Evolutionary conservation across 2,329 filamentous ascomycete species (phyloP), one percentile per base, ranked within the genome.

Genomic region (Lecanicillium sp.): DNA sequence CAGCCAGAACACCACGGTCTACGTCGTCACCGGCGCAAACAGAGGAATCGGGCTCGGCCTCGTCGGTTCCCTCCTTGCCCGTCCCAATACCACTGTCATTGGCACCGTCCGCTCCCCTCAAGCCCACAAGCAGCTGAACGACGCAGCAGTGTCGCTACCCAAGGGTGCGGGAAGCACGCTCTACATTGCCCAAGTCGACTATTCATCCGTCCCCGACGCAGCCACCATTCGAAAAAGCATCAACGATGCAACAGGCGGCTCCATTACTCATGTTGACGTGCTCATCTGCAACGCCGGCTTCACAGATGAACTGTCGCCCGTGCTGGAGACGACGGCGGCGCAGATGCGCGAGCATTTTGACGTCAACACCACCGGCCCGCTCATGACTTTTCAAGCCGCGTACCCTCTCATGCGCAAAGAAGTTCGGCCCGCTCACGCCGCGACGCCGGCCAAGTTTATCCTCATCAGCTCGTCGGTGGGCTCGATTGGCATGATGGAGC

Each of bases 231-330:
- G 42, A 4, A 33, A 43, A 8, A 49, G 60, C 3, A 52, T 50
- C 6, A 43, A 38, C 3, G 57, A 54, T 10, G 43, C 61, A 4
- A 39, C 49, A 10, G 44, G 8, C 2, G 46, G 61, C 4, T 48
- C 54, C 11, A 40, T 71, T 45, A 45, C 47, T 12, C 51, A 59
- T 14, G 51, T 77, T n/a, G 71, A 76, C 32, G 51, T 71, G 6
- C 59, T 77, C 4, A 64, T 77, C 44, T 67, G 66, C 41, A 77
- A 76, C 43, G 71, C 71, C 0, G 71, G 64, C 3, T 60, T 66
- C 15, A 50, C 48, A 12, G 50, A 51, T 9, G 47, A 52, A 29
- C 58, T 55, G 42, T 52, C 48, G 2, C 46, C 51, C 2, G 53
- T 60, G 0, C 36, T 47, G 4, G 47, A 54, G 17, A 63, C 37